Evolutionary conservation across 1,139 yeast species (phyloP).

Genomic region (Sugiyamaella sp.): DNA sequence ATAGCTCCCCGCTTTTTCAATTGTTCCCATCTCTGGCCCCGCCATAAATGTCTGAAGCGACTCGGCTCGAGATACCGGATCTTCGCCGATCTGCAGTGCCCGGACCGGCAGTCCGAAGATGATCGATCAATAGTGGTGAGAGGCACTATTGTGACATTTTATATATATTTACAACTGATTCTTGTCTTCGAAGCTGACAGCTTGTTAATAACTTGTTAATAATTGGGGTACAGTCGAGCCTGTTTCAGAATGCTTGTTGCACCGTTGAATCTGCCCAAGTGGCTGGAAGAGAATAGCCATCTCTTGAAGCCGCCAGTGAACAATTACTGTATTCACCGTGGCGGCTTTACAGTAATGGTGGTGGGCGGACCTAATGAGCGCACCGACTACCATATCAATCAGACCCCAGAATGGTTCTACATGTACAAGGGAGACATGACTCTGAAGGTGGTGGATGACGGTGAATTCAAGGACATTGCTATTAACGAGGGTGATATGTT

Average conservation of each 20-base stretch:
- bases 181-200: too few species aligned
- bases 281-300: slow-evolving; percentile 78
- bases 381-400: slow-evolving; percentile 90
- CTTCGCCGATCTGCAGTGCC: background rate
- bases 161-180: background rate
- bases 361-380: slow-evolving; percentile 96
- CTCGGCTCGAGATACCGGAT: slow-evolving; percentile 1
- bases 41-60: too few species aligned
- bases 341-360: slow-evolving; percentile 91
- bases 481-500: slow-evolving; percentile 89
- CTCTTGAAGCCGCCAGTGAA: slow-evolving; percentile 89
- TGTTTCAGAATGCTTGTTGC: slow-evolving; percentile 54
- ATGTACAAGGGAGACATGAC: slow-evolving; percentile 87
- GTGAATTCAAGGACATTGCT: slow-evolving; percentile 70
- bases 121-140: too few species aligned
- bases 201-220: background rate
- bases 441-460: slow-evolving; percentile 81
- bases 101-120: slow-evolving; percentile 1
- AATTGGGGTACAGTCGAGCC: background rate
- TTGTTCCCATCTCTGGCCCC: too few species aligned
- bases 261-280: slow-evolving; percentile 76
- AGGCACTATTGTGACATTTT: too few species aligned
- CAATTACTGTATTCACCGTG: slow-evolving; percentile 85
- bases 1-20: too few species aligned
- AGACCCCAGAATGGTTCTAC: slow-evolving; percentile 92